Conservation (phyloP, 495 filamentous ascomycete genomes). For the Hypomontagnella monticulosa region DNA sequence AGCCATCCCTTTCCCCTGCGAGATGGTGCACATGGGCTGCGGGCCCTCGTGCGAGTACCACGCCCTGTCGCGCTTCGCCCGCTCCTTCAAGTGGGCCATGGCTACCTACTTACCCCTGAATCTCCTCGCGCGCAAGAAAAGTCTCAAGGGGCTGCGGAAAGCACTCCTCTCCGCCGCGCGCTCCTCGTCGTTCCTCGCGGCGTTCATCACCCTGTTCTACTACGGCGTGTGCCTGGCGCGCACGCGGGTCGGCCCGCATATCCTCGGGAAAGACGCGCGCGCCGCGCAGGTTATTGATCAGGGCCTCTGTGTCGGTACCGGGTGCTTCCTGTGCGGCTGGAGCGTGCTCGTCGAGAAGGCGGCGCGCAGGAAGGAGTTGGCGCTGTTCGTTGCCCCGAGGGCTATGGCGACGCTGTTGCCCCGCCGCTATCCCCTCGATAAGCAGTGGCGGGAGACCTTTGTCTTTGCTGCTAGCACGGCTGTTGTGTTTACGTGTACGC, state of each 20-base stretch:
- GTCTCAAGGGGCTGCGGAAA: conserved; percentile 48
- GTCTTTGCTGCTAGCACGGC: conserved; percentile 80
- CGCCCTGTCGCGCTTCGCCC: conserved; percentile 73
- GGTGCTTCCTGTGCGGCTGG: conserved; percentile 85
- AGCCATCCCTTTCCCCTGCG: conserved; percentile 82
- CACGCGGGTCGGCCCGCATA: conserved; percentile 77
- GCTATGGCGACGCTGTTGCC: conserved; percentile 82
- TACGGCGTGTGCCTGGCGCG: conserved; percentile 87
- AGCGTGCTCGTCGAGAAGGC: conserved; percentile 80
- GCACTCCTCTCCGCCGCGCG: conserved; percentile 70
- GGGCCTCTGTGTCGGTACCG: conserved; percentile 77
- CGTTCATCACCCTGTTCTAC: conserved; percentile 86
- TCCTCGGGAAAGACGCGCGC: conserved; percentile 63
- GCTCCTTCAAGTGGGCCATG: conserved; percentile 78
- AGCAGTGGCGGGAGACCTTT: conserved; percentile 78
- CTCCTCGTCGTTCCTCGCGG: conserved; percentile 83
- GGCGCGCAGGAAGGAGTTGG: conserved; percentile 77
- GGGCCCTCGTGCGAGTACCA: conserved; percentile 83
- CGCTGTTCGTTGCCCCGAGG: conserved; percentile 85
- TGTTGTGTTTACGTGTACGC: conserved; percentile 75
- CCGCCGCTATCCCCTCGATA: conserved; percentile 71
- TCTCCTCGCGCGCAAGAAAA: conserved; percentile 67
- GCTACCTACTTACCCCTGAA: conserved; percentile 85
- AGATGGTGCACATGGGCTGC: conserved; percentile 85
- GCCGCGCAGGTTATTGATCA: conserved; percentile 57